A percentile compares a stretch with the other conserved stretches of the same genome.
phyloP scores from a whole-genome alignment of 179 eudicot genomes.

The Dionaea muscipula region DNA sequence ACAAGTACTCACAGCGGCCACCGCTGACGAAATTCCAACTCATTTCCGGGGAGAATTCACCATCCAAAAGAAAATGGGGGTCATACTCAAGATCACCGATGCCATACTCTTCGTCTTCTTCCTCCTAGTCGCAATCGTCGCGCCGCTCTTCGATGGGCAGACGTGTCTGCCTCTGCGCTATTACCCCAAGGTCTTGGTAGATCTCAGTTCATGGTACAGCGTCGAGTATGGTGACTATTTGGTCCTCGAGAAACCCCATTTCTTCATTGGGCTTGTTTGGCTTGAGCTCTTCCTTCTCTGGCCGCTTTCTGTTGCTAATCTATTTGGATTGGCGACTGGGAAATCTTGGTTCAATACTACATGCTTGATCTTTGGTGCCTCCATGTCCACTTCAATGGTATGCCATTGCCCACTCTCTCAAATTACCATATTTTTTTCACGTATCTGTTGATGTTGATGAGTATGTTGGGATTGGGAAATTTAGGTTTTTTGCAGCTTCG shows the following conservation, averaged over 20 bases:
- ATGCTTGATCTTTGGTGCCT: constrained; percentile 51
- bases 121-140: constrained; percentile 26
- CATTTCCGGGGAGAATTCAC: no score
- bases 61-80: constrained; percentile 25
- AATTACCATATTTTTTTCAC: neutral
- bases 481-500: no score
- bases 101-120: constrained; percentile 35
- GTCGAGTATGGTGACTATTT: constrained; percentile 42
- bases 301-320: constrained; percentile 46
- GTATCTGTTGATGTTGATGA: no score
- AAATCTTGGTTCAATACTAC: constrained; percentile 50
- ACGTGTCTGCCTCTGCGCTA: constrained; percentile 25
- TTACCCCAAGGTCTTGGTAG: constrained; percentile 40
- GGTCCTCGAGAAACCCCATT: constrained; percentile 46
- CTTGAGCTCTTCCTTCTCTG: constrained; percentile 38
- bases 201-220: constrained; percentile 34
- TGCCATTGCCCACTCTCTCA: neutral
- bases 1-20: no score
- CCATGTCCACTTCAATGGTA: constrained; percentile 14
- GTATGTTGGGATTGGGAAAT: no score
- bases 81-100: constrained; percentile 27
- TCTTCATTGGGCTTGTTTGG: constrained; percentile 64
- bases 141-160: constrained; percentile 53
- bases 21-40: no score
- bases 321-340: constrained; percentile 22